Conservation (phyloP, 352 stramenopile species). For the Phytophthora citricola region DNA sequence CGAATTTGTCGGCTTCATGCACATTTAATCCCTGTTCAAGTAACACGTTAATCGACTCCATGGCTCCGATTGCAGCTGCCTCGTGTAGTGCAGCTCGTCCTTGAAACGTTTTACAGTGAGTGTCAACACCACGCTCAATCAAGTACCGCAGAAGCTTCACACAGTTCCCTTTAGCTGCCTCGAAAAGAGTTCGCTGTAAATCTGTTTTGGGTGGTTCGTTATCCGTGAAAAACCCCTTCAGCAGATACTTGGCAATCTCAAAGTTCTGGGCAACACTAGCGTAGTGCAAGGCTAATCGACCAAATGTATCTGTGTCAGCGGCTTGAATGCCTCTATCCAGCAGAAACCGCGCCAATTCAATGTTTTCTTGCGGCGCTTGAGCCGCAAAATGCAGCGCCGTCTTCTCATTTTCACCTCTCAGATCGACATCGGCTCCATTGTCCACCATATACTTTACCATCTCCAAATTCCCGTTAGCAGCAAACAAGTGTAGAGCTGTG, state of each 20-base stretch:
- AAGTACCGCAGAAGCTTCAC: not conserved
- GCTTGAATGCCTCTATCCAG: not conserved
- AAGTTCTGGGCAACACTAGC: not conserved
- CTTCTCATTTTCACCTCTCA: not conserved
- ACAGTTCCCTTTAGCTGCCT: not conserved
- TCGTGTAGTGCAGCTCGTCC: slow-evolving; percentile 7
- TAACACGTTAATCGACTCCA: not conserved
- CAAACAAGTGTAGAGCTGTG: not conserved
- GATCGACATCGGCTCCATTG: not conserved
- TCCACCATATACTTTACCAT: not conserved
- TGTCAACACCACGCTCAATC: not conserved
- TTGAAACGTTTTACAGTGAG: not conserved
- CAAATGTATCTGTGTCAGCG: not conserved
- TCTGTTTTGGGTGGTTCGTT: not conserved
- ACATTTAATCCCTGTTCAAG: not conserved
- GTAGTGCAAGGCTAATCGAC: slow-evolving; percentile 1
- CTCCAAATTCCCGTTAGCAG: not conserved
- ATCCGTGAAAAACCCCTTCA: not conserved
- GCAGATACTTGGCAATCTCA: not conserved
- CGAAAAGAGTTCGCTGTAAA: not conserved
- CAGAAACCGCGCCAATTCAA: slow-evolving; percentile 1
- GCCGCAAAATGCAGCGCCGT: not conserved
- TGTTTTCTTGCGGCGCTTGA: not conserved
- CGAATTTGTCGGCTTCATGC: slow-evolving; percentile 13
- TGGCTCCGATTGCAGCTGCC: not conserved